A percentile compares a stretch with the other conserved stretches of the same genome.
Conservation (phyloP, 306 rosid species). For the Purshia tridentata region DNA sequence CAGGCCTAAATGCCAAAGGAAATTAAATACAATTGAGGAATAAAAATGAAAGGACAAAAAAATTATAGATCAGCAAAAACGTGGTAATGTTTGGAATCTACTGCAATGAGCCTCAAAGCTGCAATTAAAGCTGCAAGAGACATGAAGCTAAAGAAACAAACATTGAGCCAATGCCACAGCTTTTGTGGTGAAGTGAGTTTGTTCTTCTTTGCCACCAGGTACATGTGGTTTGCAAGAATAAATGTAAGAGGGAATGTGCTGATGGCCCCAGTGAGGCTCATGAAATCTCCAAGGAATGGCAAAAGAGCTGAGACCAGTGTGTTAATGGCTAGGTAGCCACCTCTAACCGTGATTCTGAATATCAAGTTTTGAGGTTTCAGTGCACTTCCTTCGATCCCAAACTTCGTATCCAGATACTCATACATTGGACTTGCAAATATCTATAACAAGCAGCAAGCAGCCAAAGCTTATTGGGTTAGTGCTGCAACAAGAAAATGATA, state of each 20-base stretch:
- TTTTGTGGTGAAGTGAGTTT: conserved; percentile 54
- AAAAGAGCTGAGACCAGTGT: conserved; percentile 75
- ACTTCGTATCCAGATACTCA: conserved; percentile 72
- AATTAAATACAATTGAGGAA: neutral
- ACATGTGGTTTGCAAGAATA: conserved; percentile 94
- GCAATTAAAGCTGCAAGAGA: conserved; percentile 77
- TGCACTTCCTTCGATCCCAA: conserved; percentile 74
- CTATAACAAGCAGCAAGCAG: conserved; percentile 37
- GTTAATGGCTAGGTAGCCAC: conserved; percentile 72
- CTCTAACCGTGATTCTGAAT: conserved; percentile 68
- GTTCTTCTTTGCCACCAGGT: conserved; percentile 69
- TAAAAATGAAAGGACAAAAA: neutral
- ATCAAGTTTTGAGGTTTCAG: conserved; percentile 54
- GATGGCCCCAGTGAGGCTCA: conserved; percentile 97
- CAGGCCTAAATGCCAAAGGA: neutral
- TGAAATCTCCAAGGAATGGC: conserved; percentile 97
- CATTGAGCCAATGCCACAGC: conserved; percentile 94
- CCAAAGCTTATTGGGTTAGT: conserved; percentile 9
- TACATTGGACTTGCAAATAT: conserved; percentile 99
- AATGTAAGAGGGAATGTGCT: conserved; percentile 95
- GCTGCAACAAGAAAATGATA: neutral
- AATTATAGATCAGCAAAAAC: conserved; percentile 73
- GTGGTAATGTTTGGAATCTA: conserved; percentile 74
- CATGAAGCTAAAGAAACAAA: conserved; percentile 68
- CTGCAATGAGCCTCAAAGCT: conserved; percentile 73